Base-by-base conservation (phyloP, 2,329 filamentous ascomycete genomes). In the Plectosphaerella plurivora region DNA sequence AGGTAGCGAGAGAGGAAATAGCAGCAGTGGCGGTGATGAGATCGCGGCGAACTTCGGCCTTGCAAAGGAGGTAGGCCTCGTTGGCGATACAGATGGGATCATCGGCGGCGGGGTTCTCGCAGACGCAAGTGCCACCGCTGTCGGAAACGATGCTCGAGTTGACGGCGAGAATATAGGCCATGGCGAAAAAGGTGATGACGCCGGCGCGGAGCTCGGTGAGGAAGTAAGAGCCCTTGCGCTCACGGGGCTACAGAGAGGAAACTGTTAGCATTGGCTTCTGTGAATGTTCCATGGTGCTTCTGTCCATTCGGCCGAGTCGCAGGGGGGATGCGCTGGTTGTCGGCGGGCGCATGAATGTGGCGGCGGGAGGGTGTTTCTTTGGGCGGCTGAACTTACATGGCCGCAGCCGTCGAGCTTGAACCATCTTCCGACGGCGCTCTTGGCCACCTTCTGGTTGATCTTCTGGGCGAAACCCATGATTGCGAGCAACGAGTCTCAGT, bases 151-250 rank as follows among this genome's bases (percentile, higher is more conserved):
- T 79, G 56, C 70, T 73, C 11, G 74, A 68, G 61, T 82, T 77
- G 59, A 81, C 77, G 55, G 78, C 73, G 57, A 81, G 73, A 55
- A 81, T 80, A 63, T 78, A 78, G 55, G 73, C 72, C 72, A 80
- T 78, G 60, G 81, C 81, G 66, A 89, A 88, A 71, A 91, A 91
- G 65, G 88, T 91, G 24, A 89, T 89, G 37, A 95, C 72, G 47
- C 91, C 91, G 54, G 88, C 91, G 56, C 91, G 86, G 51, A 95
- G 76, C 72, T 96, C 91, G 47, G 90, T 95, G 62, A 89, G 83
- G 74, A 95, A 95, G 61, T 79, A 78, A 33, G 89, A 87, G 20
- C 86, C 86, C 65, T 89, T 87, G 50, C 89, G 83, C 68, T 89
- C 86, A 61, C 77, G 81, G 58, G 78, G 81, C 86, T 89, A 58